phyloP scores from a whole-genome alignment of 352 stramenopile genomes.

The Hyaloperonospora brassicae region DNA sequence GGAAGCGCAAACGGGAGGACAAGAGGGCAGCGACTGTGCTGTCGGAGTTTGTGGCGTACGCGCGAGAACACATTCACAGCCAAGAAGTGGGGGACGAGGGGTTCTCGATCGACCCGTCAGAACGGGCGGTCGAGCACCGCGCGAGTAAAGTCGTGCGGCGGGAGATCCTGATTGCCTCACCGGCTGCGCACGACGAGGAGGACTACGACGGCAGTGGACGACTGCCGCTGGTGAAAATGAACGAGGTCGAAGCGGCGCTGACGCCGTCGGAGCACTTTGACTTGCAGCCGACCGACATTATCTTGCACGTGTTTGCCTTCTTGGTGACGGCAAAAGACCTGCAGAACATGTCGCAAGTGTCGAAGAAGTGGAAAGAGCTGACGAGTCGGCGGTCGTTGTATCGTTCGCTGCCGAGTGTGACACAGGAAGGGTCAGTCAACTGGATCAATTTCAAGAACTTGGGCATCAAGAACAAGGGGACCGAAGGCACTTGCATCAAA shows the following conservation, averaged over 20 bases:
- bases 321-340: constrained; percentile 68
- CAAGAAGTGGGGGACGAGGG: constrained; percentile 74
- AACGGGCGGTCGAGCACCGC: constrained; percentile 74
- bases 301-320: constrained; percentile 83
- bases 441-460: constrained; percentile 86
- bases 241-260: constrained; percentile 26
- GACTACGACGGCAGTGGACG: constrained; percentile 45
- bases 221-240: constrained; percentile 28
- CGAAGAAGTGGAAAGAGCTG: constrained; percentile 70
- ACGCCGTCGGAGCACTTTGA: constrained; percentile 69
- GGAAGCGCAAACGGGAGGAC: constrained; percentile 29
- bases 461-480: constrained; percentile 87
- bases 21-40: constrained; percentile 11
- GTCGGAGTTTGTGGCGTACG: constrained; percentile 59
- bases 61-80: constrained; percentile 68
- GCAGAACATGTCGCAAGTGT: constrained; percentile 63
- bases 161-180: constrained; percentile 79
- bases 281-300: constrained; percentile 81
- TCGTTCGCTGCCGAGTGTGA: constrained; percentile 51
- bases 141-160: constrained; percentile 77
- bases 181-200: constrained; percentile 67
- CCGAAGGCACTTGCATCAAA: constrained; percentile 83
- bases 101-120: constrained; percentile 79
- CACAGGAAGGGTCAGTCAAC: constrained; percentile 70
- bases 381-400: constrained; percentile 66